phyloP scores from a whole-genome alignment of 73 alveolate species.

The Symbiodinium pilosum region DNA sequence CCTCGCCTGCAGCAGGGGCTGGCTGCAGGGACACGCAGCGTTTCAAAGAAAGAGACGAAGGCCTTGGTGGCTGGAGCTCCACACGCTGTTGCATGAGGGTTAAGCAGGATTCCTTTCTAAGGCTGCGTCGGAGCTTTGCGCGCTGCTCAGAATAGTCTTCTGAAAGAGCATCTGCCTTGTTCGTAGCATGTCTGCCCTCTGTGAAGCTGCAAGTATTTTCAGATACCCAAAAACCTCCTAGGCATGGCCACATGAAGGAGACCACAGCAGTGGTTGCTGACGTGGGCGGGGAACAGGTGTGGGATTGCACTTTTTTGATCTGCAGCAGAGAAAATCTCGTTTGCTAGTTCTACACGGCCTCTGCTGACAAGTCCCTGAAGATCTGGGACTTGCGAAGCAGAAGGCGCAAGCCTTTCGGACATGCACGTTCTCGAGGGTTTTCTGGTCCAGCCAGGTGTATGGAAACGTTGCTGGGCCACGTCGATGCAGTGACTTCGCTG shows the following conservation, averaged over 20 bases:
- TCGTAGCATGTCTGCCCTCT: no score
- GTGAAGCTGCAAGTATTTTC: no score
- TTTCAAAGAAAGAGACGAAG: no score
- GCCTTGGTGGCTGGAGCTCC: no score
- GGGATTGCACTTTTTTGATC: background rate
- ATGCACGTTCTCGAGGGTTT: background rate
- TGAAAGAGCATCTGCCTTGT: no score
- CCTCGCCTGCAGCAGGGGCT: no score
- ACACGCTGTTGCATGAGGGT: no score
- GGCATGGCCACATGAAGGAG: slow-evolving; percentile 80
- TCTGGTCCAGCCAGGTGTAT: slow-evolving; percentile 27
- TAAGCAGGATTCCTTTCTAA: no score
- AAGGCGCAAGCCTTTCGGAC: slow-evolving; percentile 37
- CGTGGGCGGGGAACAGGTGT: slow-evolving; percentile 65
- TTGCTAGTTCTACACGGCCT: slow-evolving; percentile 71
- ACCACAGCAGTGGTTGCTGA: slow-evolving; percentile 82
- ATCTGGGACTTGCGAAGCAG: slow-evolving; percentile 73
- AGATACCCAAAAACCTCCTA: background rate
- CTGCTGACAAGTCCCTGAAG: slow-evolving; percentile 94
- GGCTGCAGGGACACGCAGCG: no score
- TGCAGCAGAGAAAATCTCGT: background rate
- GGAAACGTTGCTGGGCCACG: slow-evolving; percentile 91
- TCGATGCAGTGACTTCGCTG: slow-evolving; percentile 62
- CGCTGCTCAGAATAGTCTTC: background rate
- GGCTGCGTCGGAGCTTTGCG: slow-evolving; percentile 1